phyloP scores from a whole-genome alignment of 2,329 filamentous ascomycete species.

The Neobulgaria alba region DNA sequence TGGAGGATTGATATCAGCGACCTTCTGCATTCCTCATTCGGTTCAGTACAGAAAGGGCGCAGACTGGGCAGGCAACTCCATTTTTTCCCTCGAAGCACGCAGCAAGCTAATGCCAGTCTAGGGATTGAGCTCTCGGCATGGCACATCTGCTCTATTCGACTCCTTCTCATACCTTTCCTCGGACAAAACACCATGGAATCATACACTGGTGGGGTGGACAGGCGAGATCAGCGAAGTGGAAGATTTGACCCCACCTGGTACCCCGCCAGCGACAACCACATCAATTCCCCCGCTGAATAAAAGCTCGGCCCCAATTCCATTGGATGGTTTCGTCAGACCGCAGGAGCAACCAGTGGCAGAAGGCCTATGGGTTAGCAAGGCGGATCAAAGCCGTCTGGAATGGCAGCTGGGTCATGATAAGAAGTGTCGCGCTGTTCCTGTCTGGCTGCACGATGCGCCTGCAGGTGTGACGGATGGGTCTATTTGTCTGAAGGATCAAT shows the following conservation, averaged over 20 bases:
- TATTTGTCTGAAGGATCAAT: slow-evolving; percentile 70
- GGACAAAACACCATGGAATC: slow-evolving; percentile 76
- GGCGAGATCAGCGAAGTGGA: slow-evolving; percentile 65
- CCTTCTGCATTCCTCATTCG: slow-evolving; percentile 54
- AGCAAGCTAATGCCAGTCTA: slow-evolving; percentile 33
- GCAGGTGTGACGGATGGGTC: slow-evolving; percentile 55
- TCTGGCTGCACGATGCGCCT: slow-evolving; percentile 77
- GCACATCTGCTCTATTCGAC: slow-evolving; percentile 87
- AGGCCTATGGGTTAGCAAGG: slow-evolving; percentile 60
- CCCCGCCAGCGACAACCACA: slow-evolving; percentile 39
- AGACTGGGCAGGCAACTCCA: slow-evolving; percentile 52
- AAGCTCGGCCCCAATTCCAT: slow-evolving; percentile 69
- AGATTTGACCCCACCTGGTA: slow-evolving; percentile 37
- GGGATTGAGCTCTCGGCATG: slow-evolving; percentile 69
- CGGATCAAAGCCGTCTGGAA: slow-evolving; percentile 67
- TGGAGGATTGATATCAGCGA: slow-evolving; percentile 59
- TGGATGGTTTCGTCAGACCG: slow-evolving; percentile 51
- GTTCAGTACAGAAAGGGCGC: slow-evolving; percentile 48
- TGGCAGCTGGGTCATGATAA: slow-evolving; percentile 63
- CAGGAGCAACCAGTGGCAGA: slow-evolving; percentile 53
- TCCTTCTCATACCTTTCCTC: slow-evolving; percentile 84
- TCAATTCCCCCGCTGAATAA: slow-evolving; percentile 54
- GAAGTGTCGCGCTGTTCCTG: slow-evolving; percentile 71
- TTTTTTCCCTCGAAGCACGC: no score
- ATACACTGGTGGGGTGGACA: slow-evolving; percentile 90